These are phyloP conservation scores for Curvularia lunata DNA, from an alignment of 2,329 filamentous ascomycete genomes.

Conservation along the genomic window DNA sequence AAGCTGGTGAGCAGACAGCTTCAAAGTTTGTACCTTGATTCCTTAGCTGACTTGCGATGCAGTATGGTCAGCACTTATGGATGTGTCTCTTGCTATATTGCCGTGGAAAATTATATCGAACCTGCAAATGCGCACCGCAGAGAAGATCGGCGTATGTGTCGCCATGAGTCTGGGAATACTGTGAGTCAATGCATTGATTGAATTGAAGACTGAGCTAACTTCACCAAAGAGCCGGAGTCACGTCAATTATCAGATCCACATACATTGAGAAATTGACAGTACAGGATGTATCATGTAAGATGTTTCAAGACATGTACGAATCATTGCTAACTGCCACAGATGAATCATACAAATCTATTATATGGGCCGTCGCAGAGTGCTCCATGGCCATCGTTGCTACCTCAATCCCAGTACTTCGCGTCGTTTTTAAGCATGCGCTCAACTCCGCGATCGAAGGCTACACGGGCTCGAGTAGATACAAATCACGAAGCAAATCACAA, in stretches of 20 bases:
- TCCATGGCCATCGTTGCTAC: slow-evolving; percentile 21
- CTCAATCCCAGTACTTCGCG: slow-evolving; percentile 20
- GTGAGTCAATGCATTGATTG: slow-evolving; percentile 8
- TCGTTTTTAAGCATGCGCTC: slow-evolving; percentile 19
- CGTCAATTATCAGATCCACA: slow-evolving; percentile 14
- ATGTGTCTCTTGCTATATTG: slow-evolving; percentile 17
- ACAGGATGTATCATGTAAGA: slow-evolving; percentile 21
- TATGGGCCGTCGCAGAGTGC: slow-evolving; percentile 21
- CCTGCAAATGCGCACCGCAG: slow-evolving; percentile 18
- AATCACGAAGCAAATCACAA: slow-evolving; percentile 4
- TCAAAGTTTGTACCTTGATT: background rate
- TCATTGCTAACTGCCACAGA: slow-evolving; percentile 11
- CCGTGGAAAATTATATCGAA: slow-evolving; percentile 21
- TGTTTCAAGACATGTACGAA: background rate
- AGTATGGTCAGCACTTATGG: slow-evolving; percentile 21
- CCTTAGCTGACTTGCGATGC: slow-evolving; percentile 7
- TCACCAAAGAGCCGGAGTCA: slow-evolving; percentile 13
- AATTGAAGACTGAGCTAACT: slow-evolving; percentile 5
- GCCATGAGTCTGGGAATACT: slow-evolving; percentile 22
- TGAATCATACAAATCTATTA: slow-evolving; percentile 18
- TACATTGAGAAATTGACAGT: slow-evolving; percentile 16
- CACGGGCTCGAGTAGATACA: slow-evolving; percentile 4
- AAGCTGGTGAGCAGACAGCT: slow-evolving; percentile 15
- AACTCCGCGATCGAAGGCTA: slow-evolving; percentile 17
- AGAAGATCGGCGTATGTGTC: slow-evolving; percentile 20